Evolutionary conservation across 371 early-diverging fungal genomes (phyloP).

Genomic region (Mortierella sp.): DNA sequence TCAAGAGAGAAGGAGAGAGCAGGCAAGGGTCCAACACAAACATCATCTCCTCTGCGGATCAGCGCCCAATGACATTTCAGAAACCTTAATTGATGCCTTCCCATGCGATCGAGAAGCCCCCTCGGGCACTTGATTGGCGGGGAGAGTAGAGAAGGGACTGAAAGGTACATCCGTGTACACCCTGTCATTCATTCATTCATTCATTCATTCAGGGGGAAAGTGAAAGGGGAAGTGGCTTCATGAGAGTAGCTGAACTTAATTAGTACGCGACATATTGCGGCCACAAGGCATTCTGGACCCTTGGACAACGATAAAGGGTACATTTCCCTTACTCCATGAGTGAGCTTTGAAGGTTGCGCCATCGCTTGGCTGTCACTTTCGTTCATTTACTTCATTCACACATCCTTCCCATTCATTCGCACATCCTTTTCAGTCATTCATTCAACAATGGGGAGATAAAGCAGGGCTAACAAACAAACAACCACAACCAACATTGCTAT

Average conservation of each 20-base stretch:
- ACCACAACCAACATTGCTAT: neutral
- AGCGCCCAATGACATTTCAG: neutral
- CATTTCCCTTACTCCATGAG: neutral
- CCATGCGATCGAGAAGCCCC: constrained; percentile 4
- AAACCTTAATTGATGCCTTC: constrained; percentile 3
- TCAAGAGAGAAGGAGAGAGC: neutral
- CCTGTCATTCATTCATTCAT: neutral
- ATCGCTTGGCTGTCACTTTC: neutral
- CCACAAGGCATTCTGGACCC: neutral
- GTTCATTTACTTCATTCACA: neutral
- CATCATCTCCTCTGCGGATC: neutral
- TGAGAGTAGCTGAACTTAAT: neutral
- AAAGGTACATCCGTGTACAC: neutral
- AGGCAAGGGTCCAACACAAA: neutral
- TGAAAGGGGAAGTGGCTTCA: neutral
- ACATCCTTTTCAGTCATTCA: neutral
- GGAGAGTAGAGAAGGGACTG: neutral
- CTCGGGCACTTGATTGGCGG: neutral
- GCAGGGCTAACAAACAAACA: neutral
- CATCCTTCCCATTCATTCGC: neutral
- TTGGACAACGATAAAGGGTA: neutral
- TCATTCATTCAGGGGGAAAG: neutral
- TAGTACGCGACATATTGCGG: neutral
- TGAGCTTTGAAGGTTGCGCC: neutral
- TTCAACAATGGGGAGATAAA: neutral